Base-by-base conservation (phyloP, 305 asterid species). In the Fraxinus xanthoxyloides region DNA sequence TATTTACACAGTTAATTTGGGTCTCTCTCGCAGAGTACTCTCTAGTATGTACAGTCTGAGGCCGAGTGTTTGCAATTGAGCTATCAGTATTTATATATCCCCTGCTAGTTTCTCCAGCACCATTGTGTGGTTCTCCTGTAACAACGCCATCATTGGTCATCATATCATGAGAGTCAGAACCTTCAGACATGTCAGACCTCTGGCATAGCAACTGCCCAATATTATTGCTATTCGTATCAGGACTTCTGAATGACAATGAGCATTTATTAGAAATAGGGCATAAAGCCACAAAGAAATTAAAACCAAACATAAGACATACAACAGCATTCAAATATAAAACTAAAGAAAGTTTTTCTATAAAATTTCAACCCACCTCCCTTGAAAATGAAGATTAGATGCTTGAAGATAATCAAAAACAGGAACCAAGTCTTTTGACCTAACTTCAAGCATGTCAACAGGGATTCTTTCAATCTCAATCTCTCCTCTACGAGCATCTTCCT, bases 401-500 rank as follows among this genome's bases (percentile, higher is more conserved):
- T 87, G 91, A 85, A 87, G 89, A 84, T 87, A 87, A 85, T 94
- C 92, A 81, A 89, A 90, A 87, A 91, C 95, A 4, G 98, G 98
- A 86, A 95, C 90, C 80, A 93, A 82, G 86, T 88, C 93, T 84
- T 88, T 93, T 19, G 97, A 89, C 87, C 95, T 88, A 15, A 92
- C 91, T 88, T 94, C 98, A n/a, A 96, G 89, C 82, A 67, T 85
- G 72, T 87, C 91, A 63, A 79, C 84, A 19, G 95, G 89, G 54
- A 93, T 82, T 82, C 85, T 87, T 89, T 96, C 99, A n/a, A 94
- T 89, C 91, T 93, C 98, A 78, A 85, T 70, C 89, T 96, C 99
- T 80, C 98, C 98, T 82, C 82, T 88, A 75, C 74, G 77, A 82
- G 78, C 81, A 84, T 80, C 84, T 76, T 80, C 91, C 38, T 84